Percentiles rank a stretch among this genome's conserved stretches.
phyloP scores from a whole-genome alignment of 2,329 filamentous ascomycete genomes.

The Plenodomus biglobosus region DNA sequence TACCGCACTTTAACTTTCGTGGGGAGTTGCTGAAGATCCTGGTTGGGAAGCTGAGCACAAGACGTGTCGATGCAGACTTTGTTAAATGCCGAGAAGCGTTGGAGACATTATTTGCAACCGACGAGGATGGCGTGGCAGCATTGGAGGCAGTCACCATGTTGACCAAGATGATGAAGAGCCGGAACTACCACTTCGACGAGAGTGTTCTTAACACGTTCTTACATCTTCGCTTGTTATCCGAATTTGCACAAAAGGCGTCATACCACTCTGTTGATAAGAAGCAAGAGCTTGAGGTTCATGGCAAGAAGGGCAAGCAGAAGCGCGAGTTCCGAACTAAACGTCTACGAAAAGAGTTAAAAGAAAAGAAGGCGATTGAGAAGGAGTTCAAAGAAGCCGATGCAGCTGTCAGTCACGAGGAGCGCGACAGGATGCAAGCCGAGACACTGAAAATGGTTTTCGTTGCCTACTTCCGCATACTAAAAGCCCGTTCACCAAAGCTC shows the following conservation, averaged over 20 bases:
- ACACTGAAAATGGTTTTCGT: conserved; percentile 95
- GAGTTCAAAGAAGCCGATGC: conserved; percentile 94
- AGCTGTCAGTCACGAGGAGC: conserved; percentile 85
- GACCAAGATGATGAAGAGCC: conserved; percentile 92
- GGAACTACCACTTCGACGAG: conserved; percentile 80
- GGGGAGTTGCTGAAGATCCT: conserved; percentile 84
- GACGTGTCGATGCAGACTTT: conserved; percentile 72
- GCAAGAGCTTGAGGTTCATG: conserved; percentile 47
- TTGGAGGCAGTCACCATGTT: conserved; percentile 83
- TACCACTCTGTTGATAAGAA: conserved; percentile 70
- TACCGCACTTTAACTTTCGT: conserved; percentile 97
- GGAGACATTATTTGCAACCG: conserved; percentile 78
- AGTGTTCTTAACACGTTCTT: conserved; percentile 87
- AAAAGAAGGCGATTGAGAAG: conserved; percentile 85
- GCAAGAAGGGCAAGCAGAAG: conserved; percentile 70
- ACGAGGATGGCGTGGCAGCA: conserved; percentile 86
- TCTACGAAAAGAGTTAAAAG: conserved; percentile 77
- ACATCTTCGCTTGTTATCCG: conserved; percentile 81
- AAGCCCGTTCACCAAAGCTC: conserved; percentile 74
- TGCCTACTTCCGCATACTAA: conserved; percentile 91
- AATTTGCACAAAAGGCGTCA: conserved; percentile 83
- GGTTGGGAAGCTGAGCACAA: conserved; percentile 76
- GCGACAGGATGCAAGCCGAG: conserved; percentile 91
- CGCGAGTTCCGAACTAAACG: conserved; percentile 87
- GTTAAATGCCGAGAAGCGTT: conserved; percentile 75